Percentiles rank a stretch among this genome's conserved stretches.
phyloP scores from a whole-genome alignment of 2,329 filamentous ascomycete genomes.

The Blastomyces silverae region DNA sequence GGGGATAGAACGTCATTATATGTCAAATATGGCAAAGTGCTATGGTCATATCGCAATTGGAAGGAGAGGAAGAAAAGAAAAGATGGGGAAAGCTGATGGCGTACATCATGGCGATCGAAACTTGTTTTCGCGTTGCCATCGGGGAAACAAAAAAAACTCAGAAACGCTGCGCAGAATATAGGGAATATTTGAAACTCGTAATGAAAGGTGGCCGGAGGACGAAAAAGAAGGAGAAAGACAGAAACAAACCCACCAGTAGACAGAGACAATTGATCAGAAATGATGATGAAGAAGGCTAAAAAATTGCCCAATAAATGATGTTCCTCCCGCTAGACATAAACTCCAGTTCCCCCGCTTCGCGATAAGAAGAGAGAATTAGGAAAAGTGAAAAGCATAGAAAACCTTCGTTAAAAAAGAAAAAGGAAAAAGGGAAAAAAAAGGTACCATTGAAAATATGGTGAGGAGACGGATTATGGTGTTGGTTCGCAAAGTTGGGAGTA shows the following conservation, averaged over 20 bases:
- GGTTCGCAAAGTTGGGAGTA: not conserved
- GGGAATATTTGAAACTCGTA: not conserved
- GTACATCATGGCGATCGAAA: not conserved
- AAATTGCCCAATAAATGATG: not conserved
- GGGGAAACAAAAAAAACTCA: not conserved
- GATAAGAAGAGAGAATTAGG: not conserved
- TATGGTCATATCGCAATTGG: not conserved
- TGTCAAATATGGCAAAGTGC: not conserved
- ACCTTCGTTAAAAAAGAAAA: no score
- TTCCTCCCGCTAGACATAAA: not conserved
- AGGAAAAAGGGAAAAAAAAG: not conserved
- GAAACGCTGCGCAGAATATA: not conserved
- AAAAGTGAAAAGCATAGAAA: not conserved
- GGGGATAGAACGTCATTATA: not conserved
- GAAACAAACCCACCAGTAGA: not conserved
- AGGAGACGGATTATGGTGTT: not conserved
- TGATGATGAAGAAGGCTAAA: not conserved
- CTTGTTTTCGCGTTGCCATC: not conserved
- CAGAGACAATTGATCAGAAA: not conserved
- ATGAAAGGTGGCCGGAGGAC: not conserved
- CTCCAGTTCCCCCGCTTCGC: not conserved
- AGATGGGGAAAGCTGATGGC: not conserved
- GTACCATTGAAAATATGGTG: not conserved
- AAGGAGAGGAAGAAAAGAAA: no score
- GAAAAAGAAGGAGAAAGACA: not conserved